Percentiles rank a stretch among this genome's conserved stretches.
Evolutionary conservation across 225 moss, liverwort and hornwort genomes (phyloP).

Genomic region (Lunularia cruciata): DNA sequence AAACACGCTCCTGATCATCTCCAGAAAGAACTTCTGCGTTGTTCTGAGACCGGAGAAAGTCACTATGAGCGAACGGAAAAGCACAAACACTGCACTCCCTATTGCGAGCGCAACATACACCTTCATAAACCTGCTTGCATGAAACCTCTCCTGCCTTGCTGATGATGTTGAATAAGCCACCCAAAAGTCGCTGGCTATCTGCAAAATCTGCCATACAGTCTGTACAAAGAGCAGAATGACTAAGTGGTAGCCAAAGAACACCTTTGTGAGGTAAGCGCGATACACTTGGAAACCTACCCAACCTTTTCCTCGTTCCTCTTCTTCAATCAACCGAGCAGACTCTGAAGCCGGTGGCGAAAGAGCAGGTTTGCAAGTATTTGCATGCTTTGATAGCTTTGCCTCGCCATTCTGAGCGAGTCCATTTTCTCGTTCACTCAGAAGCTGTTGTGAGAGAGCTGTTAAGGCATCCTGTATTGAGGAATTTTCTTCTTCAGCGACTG

Average conservation of each 20-base stretch:
- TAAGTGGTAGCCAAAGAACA: slow-evolving; percentile 47
- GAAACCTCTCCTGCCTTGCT: slow-evolving; percentile 26
- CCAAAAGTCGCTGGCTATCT: slow-evolving; percentile 75
- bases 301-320: slow-evolving; percentile 74
- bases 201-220: slow-evolving; percentile 52
- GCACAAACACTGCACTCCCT: slow-evolving; percentile 55
- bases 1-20: slow-evolving; percentile 68
- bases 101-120: slow-evolving; percentile 52
- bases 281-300: slow-evolving; percentile 55
- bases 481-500: background rate
- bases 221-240: slow-evolving; percentile 50
- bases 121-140: slow-evolving; percentile 51
- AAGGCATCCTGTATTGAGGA: background rate
- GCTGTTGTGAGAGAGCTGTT: background rate
- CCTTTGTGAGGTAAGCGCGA: slow-evolving; percentile 70
- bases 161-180: slow-evolving; percentile 63
- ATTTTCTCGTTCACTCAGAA: background rate
- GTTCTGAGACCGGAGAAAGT: slow-evolving; percentile 55
- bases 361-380: slow-evolving; percentile 7
- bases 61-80: slow-evolving; percentile 41
- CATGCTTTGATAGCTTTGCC: background rate
- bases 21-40: slow-evolving; percentile 58
- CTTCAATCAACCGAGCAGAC: slow-evolving; percentile 57
- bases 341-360: slow-evolving; percentile 9
- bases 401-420: background rate